Evolutionary conservation across 2,329 filamentous ascomycete species (phyloP), one percentile per base, ranked within the genome.

Genomic region (Westerdykella ornata): DNA sequence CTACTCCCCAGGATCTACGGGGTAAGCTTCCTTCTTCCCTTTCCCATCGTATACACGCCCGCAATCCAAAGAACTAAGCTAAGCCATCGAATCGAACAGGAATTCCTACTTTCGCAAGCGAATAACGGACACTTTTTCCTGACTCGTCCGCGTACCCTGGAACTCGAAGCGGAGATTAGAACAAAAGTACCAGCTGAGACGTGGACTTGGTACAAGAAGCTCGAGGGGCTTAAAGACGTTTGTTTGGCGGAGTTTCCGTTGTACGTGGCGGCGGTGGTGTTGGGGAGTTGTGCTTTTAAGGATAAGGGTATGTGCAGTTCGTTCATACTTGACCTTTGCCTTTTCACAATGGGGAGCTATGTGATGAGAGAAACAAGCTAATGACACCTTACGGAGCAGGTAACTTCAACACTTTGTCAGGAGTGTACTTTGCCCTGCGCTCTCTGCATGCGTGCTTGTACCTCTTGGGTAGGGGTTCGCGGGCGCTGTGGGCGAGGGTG

Each of bases 181-280:
- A 16, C 14, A 3, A 31, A 34, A 9, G 20, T 19, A 6, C 22
- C 28, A 37, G 15, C 5, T 5, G n/a, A 26, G 34, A 38, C 30
- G n/a, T 46, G 41, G 41, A 3, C 12, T 13, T 18, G 15, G n/a
- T 34, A 18, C 20, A 15, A 42, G 17, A 42, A 32, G 17, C 45
- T 44, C 4, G 26, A 40, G 15, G 33, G 16, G 2, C n/a, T 42
- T n/a, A 34, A 14, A 5, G 13, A 34, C 12, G 35, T 38, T 18
- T 28, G 15, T 14, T 17, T 47, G 18, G 28, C 32, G 12, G 17
- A 32, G 15, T 40, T 45, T 29, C 45, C 45, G 5, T 34, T 47
- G 9, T 42, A 43, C 29, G 16, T 22, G 11, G 33, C 33, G 5
- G 37, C 39, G 12, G 42, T 47, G 8, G 34, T 47, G 16, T 15